These are phyloP conservation scores for Apiotrichum gracile DNA, from an alignment of 1,284 basidiomycete species.

Conservation along the genomic window DNA sequence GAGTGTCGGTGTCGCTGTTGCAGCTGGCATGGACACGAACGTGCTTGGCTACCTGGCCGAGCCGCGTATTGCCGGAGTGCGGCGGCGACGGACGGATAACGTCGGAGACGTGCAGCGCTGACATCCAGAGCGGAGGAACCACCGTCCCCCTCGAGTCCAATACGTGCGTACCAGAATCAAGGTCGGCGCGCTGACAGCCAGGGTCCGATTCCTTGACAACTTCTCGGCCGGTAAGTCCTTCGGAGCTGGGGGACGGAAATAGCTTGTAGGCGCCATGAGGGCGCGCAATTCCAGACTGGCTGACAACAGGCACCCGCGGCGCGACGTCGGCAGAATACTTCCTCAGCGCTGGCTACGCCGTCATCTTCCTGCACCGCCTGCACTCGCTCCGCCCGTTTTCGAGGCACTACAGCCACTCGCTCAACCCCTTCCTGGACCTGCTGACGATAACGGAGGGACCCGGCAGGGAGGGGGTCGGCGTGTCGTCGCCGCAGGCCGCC, in stretches of 20 bases:
- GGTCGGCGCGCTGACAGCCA: conserved; percentile 44
- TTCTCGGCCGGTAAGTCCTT: conserved; percentile 78
- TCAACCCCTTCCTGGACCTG: conserved; percentile 95
- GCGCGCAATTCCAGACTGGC: no score
- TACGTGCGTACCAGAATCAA: conserved; percentile 66
- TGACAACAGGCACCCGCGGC: conserved; percentile 72
- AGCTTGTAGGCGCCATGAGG: no score
- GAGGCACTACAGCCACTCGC: conserved; percentile 93
- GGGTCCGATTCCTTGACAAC: conserved; percentile 96
- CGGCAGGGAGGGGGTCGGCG: conserved; percentile 42
- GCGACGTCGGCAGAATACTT: conserved; percentile 98
- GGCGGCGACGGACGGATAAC: no score
- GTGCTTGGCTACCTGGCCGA: no score
- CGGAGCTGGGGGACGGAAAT: background rate
- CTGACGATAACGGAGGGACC: conserved; percentile 57
- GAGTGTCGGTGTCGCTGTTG: no score
- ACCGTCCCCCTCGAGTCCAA: conserved; percentile 93
- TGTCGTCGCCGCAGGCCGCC: conserved; percentile 58
- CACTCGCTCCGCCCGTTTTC: conserved; percentile 96
- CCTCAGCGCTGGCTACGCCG: conserved; percentile 82
- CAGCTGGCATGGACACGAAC: no score
- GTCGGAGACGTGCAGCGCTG: background rate
- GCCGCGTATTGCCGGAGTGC: no score
- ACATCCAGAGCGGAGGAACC: conserved; percentile 78
- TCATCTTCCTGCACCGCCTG: conserved; percentile 96